These are phyloP conservation scores for Betula pendula DNA, from an alignment of 306 rosid genomes.

Conservation along the genomic window DNA sequence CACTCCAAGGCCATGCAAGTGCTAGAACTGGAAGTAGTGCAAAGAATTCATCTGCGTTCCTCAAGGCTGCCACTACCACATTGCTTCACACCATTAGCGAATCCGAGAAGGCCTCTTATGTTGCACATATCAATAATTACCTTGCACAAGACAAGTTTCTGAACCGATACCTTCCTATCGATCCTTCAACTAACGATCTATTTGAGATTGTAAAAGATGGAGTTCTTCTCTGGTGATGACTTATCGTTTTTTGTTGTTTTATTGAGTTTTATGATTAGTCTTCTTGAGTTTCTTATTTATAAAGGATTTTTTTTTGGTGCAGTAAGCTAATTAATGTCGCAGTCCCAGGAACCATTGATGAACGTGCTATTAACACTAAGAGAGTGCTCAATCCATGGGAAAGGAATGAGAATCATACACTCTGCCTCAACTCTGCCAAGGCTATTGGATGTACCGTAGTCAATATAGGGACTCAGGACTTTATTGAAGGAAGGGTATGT, in stretches of 20 bases:
- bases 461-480: constrained; percentile 96
- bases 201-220: constrained; percentile 92
- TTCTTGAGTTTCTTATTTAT: constrained; percentile 6
- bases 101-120: constrained; percentile 95
- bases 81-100: constrained; percentile 98
- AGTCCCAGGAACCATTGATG: constrained; percentile 92
- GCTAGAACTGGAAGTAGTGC: constrained; percentile 71
- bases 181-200: constrained; percentile 82
- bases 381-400: constrained; percentile 95
- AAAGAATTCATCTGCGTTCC: constrained; percentile 84
- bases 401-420: constrained; percentile 95
- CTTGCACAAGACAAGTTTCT: constrained; percentile 77
- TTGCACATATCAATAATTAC: constrained; percentile 88
- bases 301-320: constrained; percentile 32
- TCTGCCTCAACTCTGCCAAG: constrained; percentile 97
- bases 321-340: constrained; percentile 98
- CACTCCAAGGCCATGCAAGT: constrained; percentile 73
- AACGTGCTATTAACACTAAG: constrained; percentile 88
- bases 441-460: constrained; percentile 99
- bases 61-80: constrained; percentile 93
- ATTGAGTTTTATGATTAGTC: not conserved
- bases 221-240: constrained; percentile 83
- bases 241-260: not conserved
- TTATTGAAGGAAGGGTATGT: constrained; percentile 96
- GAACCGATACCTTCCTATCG: constrained; percentile 78